These are phyloP conservation scores for Boletellus sp. DNA, from an alignment of 1,284 basidiomycete genomes.

Conservation along the genomic window DNA sequence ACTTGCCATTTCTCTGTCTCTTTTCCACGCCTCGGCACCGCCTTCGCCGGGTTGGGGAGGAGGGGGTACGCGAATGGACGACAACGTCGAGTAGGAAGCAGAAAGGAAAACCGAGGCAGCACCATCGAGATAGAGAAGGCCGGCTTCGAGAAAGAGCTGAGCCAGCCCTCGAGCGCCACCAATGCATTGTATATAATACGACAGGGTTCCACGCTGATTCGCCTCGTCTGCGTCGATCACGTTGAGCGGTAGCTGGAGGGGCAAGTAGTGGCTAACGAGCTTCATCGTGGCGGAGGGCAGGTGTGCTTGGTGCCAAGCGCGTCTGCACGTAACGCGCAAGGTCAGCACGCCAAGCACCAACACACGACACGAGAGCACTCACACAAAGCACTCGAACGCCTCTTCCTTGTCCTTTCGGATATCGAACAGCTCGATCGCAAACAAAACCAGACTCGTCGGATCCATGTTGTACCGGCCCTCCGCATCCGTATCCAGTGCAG, in stretches of 20 bases:
- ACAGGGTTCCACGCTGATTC: constrained; percentile 45
- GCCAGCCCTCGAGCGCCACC: constrained; percentile 62
- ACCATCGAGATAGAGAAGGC: constrained; percentile 71
- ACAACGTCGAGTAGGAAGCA: constrained; percentile 67
- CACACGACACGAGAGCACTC: constrained; percentile 29
- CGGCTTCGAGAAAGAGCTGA: constrained; percentile 70
- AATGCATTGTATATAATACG: constrained; percentile 60
- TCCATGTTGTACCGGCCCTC: constrained; percentile 75
- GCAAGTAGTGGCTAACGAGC: constrained; percentile 65
- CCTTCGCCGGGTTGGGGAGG: constrained; percentile 46
- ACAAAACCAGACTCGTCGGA: constrained; percentile 68
- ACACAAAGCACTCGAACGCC: constrained; percentile 79
- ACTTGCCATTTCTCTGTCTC: constrained; percentile 62
- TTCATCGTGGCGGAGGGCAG: constrained; percentile 71
- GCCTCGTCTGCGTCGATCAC: constrained; percentile 34
- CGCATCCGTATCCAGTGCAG: constrained; percentile 47
- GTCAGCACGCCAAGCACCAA: not conserved
- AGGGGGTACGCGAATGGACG: constrained; percentile 63
- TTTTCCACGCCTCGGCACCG: constrained; percentile 63
- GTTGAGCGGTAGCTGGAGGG: constrained; percentile 45
- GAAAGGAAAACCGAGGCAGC: constrained; percentile 62
- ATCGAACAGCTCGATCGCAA: constrained; percentile 65
- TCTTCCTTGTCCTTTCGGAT: constrained; percentile 68
- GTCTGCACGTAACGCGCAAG: constrained; percentile 39
- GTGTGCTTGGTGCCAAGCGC: constrained; percentile 74